These are phyloP conservation scores for Pythium apleroticum DNA, from an alignment of 352 stramenopile genomes.

Conservation along the genomic window DNA sequence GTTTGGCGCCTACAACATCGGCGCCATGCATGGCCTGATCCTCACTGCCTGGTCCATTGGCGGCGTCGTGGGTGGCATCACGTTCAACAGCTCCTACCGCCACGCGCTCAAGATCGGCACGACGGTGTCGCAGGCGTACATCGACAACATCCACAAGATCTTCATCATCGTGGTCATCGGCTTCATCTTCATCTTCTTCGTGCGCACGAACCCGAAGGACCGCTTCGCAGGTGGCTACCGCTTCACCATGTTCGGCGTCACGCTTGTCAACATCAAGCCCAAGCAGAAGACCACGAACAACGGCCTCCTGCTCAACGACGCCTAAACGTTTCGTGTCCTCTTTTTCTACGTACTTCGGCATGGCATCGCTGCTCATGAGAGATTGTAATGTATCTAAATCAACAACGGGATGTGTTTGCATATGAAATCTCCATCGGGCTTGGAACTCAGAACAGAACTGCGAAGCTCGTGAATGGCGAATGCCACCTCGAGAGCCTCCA, in stretches of 20 bases:
- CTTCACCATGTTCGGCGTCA: conserved; percentile 57
- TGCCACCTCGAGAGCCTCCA: too few species aligned
- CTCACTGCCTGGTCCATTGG: conserved; percentile 77
- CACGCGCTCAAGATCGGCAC: conserved; percentile 36
- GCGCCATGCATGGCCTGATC: conserved; percentile 73
- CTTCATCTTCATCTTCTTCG: conserved; percentile 55
- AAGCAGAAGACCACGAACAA: conserved; percentile 33
- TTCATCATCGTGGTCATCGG: conserved; percentile 57
- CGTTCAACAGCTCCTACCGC: conserved; percentile 61
- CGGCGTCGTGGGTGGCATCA: conserved; percentile 68
- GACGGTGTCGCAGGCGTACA: conserved; percentile 54
- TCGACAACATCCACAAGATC: conserved; percentile 64
- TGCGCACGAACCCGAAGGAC: conserved; percentile 63
- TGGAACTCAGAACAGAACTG: too few species aligned
- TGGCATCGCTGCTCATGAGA: too few species aligned
- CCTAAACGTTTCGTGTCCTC: not conserved
- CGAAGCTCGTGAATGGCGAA: too few species aligned
- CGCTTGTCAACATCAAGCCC: conserved; percentile 56
- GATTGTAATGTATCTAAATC: too few species aligned
- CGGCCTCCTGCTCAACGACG: conserved; percentile 14
- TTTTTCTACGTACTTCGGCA: too few species aligned
- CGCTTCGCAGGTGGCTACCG: conserved; percentile 67
- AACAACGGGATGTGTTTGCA: too few species aligned
- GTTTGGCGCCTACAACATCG: conserved; percentile 84
- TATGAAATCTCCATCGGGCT: too few species aligned